Evolutionary conservation across 345 rosid genomes (phyloP).

Genomic region (thale cress (Arabidopsis thaliana)): DNA sequence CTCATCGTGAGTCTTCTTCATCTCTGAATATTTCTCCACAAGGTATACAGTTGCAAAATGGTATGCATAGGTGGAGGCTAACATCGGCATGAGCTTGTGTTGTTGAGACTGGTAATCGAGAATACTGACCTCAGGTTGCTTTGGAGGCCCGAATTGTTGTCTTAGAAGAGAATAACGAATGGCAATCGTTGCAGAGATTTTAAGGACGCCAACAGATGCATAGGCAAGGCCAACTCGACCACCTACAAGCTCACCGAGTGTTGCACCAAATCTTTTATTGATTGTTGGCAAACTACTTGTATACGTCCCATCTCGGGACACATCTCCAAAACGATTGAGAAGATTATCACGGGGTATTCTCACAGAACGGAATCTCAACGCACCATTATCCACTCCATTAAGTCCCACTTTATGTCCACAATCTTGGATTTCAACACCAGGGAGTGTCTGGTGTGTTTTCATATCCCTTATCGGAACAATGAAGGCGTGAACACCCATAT

Average conservation of each 20-base stretch:
- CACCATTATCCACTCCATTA: slow-evolving; percentile 98
- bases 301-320: slow-evolving; percentile 89
- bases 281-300: slow-evolving; percentile 91
- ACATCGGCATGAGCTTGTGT: slow-evolving; percentile 99
- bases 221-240: slow-evolving; percentile 94
- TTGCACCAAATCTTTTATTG: slow-evolving; percentile 94
- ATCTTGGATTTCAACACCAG: slow-evolving; percentile 91
- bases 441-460: slow-evolving; percentile 79
- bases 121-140: slow-evolving; percentile 94
- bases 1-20: slow-evolving; percentile 81
- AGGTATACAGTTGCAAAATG: slow-evolving; percentile 82
- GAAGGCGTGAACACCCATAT: slow-evolving; percentile 99
- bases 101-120: slow-evolving; percentile 99
- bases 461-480: slow-evolving; percentile 93
- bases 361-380: slow-evolving; percentile 78
- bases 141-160: slow-evolving; percentile 97
- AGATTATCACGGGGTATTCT: slow-evolving; percentile 97
- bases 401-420: slow-evolving; percentile 97
- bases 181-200: slow-evolving; percentile 81
- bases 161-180: slow-evolving; percentile 87
- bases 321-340: slow-evolving; percentile 97
- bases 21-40: slow-evolving; percentile 79
- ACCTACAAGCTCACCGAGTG: slow-evolving; percentile 97
- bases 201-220: slow-evolving; percentile 87
- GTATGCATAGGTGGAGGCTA: slow-evolving; percentile 93